A percentile compares a stretch with the other conserved stretches of the same genome.
These are phyloP conservation scores for Hypoxylon sp. DNA, from an alignment of 2,329 filamentous ascomycete genomes.

Conservation along the genomic window DNA sequence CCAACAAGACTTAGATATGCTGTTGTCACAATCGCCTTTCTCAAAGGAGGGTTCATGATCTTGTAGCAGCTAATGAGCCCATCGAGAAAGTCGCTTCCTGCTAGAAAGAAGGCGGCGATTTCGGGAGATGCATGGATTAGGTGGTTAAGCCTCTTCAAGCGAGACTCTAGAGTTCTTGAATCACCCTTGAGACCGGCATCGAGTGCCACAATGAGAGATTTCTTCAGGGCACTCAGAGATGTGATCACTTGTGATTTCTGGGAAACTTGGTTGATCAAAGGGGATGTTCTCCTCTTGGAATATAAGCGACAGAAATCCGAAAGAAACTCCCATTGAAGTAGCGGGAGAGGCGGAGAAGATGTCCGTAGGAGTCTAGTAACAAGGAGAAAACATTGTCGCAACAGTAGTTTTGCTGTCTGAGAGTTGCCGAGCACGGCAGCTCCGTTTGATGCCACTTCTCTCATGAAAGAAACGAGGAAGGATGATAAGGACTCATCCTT, in stretches of 20 bases:
- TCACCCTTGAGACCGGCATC: slow-evolving; percentile 72
- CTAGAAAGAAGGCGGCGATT: slow-evolving; percentile 76
- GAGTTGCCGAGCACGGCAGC: slow-evolving; percentile 55
- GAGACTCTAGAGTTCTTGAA: slow-evolving; percentile 67
- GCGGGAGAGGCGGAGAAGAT: slow-evolving; percentile 58
- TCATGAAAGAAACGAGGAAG: slow-evolving; percentile 79
- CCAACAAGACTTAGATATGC: slow-evolving; percentile 82
- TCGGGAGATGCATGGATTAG: slow-evolving; percentile 73
- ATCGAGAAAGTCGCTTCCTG: slow-evolving; percentile 90
- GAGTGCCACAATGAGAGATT: slow-evolving; percentile 71
- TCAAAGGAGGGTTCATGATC: slow-evolving; percentile 73
- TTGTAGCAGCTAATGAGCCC: slow-evolving; percentile 76
- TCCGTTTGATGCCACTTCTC: slow-evolving; percentile 64
- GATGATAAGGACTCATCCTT: slow-evolving; percentile 70
- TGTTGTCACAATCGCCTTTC: slow-evolving; percentile 78
- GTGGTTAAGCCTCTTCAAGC: slow-evolving; percentile 72
- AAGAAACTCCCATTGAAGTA: slow-evolving; percentile 78
- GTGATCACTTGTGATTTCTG: slow-evolving; percentile 66
- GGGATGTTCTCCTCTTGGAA: slow-evolving; percentile 71
- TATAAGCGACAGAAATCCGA: slow-evolving; percentile 78
- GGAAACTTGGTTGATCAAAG: slow-evolving; percentile 67
- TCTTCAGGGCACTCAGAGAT: slow-evolving; percentile 72
- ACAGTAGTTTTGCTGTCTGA: slow-evolving; percentile 62
- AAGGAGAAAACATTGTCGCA: slow-evolving; percentile 76
- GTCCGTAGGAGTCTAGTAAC: slow-evolving; percentile 68